Conservation (phyloP, 2,329 filamentous ascomycete species). For the Hymenoscyphus fraxineus region DNA sequence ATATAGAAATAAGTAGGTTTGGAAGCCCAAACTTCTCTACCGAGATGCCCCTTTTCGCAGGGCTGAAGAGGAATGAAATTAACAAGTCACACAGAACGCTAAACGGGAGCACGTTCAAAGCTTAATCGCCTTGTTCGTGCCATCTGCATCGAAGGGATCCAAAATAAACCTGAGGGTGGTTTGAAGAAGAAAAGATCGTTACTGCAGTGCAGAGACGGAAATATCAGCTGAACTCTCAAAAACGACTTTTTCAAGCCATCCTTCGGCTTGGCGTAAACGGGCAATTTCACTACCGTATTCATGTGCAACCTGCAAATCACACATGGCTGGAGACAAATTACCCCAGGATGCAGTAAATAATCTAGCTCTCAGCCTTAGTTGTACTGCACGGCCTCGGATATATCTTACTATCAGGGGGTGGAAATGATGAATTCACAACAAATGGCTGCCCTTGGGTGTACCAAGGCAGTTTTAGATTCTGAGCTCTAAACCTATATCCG, state of each 20-base stretch:
- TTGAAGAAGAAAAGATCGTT: neutral
- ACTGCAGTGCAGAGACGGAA: neutral
- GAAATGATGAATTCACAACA: neutral
- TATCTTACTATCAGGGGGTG: slow-evolving; percentile 1
- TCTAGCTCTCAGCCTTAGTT: neutral
- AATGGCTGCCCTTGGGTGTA: neutral
- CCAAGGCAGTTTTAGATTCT: neutral
- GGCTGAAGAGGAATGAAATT: neutral
- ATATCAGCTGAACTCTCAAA: neutral
- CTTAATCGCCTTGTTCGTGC: neutral
- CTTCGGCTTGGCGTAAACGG: slow-evolving; percentile 7
- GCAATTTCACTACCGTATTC: slow-evolving; percentile 4
- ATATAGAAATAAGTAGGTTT: slow-evolving; percentile 1
- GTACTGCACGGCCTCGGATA: neutral
- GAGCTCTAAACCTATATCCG: neutral
- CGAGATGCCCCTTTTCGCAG: neutral
- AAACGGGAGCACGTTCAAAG: neutral
- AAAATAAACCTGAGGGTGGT: neutral
- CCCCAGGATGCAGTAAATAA: neutral
- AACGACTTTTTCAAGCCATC: neutral
- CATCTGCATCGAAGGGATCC: neutral
- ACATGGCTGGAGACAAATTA: neutral
- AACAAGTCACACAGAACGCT: neutral
- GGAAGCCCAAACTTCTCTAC: neutral
- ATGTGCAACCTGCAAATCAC: neutral